Conservation (phyloP, 108 stramenopile genomes). For the Discostella stelligeroides region DNA sequence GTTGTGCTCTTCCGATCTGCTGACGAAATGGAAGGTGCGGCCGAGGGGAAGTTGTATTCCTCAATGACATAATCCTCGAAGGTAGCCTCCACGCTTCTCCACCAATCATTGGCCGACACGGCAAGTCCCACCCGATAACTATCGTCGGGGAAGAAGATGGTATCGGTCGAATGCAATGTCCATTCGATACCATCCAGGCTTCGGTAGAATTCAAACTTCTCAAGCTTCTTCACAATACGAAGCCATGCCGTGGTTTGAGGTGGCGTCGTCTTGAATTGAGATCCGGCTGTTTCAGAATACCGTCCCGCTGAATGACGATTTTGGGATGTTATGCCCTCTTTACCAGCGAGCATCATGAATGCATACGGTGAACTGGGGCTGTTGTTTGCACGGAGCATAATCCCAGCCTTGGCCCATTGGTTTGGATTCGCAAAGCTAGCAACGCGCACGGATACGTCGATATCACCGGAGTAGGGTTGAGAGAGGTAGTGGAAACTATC, state of each 20-base stretch:
- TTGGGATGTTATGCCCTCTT: slow-evolving; percentile 4
- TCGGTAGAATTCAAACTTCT: slow-evolving; percentile 13
- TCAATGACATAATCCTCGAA: slow-evolving; percentile 24
- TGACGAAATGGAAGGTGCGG: slow-evolving; percentile 18
- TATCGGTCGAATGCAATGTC: slow-evolving; percentile 6
- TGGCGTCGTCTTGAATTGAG: slow-evolving; percentile 4
- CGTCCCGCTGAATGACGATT: slow-evolving; percentile 9
- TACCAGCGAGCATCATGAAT: slow-evolving; percentile 11
- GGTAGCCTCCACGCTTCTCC: slow-evolving; percentile 8
- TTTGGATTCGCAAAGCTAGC: slow-evolving; percentile 10
- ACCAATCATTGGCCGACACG: slow-evolving; percentile 9
- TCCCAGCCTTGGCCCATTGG: slow-evolving; percentile 28
- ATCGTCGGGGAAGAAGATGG: slow-evolving; percentile 33
- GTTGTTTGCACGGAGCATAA: slow-evolving; percentile 28
- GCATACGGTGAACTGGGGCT: slow-evolving; percentile 10
- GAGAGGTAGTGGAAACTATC: slow-evolving; percentile 39
- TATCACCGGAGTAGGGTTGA: slow-evolving; percentile 16
- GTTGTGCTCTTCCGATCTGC: slow-evolving; percentile 25
- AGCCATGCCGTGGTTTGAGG: slow-evolving; percentile 21
- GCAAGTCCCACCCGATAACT: slow-evolving; percentile 32
- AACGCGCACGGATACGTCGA: slow-evolving; percentile 16
- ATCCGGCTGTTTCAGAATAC: neutral
- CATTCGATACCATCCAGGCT: slow-evolving; percentile 10
- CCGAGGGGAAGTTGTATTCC: slow-evolving; percentile 11
- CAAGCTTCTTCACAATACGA: slow-evolving; percentile 18